These are phyloP conservation scores for Suillus plorans DNA, from an alignment of 768 basidiomycete genomes.

Conservation along the genomic window DNA sequence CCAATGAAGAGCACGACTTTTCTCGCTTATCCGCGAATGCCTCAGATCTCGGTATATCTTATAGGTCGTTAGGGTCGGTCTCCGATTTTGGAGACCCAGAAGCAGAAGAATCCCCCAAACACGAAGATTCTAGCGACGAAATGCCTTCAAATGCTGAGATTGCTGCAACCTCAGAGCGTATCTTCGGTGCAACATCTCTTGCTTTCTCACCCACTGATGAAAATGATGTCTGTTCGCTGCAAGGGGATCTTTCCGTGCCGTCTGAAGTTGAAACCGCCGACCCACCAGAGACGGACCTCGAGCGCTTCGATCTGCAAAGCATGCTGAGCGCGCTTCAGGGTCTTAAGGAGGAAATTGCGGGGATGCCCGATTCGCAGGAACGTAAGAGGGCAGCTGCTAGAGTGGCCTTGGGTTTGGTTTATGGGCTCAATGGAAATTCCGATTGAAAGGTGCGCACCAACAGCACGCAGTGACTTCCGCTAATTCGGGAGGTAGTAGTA, in stretches of 20 bases:
- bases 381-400: slow-evolving; percentile 66
- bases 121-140: slow-evolving; percentile 22
- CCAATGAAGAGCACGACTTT: slow-evolving; percentile 20
- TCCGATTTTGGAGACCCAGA: slow-evolving; percentile 57
- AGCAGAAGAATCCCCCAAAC: slow-evolving; percentile 23
- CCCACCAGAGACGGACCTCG: slow-evolving; percentile 38
- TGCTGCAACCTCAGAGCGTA: slow-evolving; percentile 43
- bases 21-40: slow-evolving; percentile 17
- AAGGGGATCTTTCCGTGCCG: not conserved
- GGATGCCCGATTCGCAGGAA: slow-evolving; percentile 62
- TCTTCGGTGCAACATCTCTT: slow-evolving; percentile 41
- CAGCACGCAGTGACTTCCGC: not conserved
- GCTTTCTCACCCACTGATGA: slow-evolving; percentile 20
- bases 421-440: slow-evolving; percentile 44
- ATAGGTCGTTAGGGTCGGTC: slow-evolving; percentile 56
- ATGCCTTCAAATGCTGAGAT: slow-evolving; percentile 53
- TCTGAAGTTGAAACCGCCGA: slow-evolving; percentile 21
- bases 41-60: slow-evolving; percentile 28
- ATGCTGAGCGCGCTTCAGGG: slow-evolving; percentile 62
- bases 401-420: slow-evolving; percentile 71
- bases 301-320: slow-evolving; percentile 59
- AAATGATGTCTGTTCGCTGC: not conserved
- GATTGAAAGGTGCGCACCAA: not conserved
- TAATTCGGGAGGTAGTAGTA: not conserved
- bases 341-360: slow-evolving; percentile 74